A percentile compares a stretch with the other conserved stretches of the same genome.
These are phyloP conservation scores for Acanthamoeba lenticulata DNA, from an alignment of 208 protist genomes.

Conservation along the genomic window DNA sequence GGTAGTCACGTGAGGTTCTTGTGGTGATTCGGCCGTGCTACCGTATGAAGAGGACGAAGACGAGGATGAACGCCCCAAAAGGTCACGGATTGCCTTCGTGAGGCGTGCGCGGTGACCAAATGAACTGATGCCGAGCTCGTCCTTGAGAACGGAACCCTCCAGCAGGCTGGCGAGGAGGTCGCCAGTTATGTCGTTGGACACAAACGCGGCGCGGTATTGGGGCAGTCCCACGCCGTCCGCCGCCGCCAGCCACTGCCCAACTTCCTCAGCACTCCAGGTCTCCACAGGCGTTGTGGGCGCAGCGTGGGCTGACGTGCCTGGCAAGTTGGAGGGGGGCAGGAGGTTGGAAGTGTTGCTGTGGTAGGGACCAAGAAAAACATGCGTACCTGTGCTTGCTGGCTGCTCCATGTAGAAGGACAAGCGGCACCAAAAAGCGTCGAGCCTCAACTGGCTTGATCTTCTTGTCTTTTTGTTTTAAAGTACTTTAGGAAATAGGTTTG, in stretches of 20 bases:
- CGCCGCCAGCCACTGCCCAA: background rate
- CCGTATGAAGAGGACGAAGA: background rate
- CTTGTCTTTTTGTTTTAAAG: too few relatives aligned
- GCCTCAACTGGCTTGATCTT: too few relatives aligned
- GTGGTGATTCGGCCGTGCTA: too few relatives aligned
- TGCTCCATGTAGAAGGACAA: too few relatives aligned
- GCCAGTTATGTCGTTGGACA: conserved; percentile 19
- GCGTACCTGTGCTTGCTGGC: too few relatives aligned
- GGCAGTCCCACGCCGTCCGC: background rate
- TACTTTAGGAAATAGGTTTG: too few relatives aligned
- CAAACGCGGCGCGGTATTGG: background rate
- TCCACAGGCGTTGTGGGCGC: too few relatives aligned
- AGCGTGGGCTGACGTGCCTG: too few relatives aligned
- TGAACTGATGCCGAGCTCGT: conserved; percentile 35
- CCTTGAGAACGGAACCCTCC: background rate
- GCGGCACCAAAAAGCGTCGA: too few relatives aligned
- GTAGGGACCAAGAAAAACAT: too few relatives aligned
- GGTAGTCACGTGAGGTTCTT: background rate
- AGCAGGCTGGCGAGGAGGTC: conserved; percentile 23
- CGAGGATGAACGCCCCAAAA: background rate
- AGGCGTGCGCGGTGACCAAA: conserved; percentile 8
- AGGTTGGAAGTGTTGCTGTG: too few relatives aligned
- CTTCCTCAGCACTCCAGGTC: conserved; percentile 24
- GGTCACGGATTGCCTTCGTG: background rate
- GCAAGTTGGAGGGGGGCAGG: too few relatives aligned